A percentile compares a stretch with the other conserved stretches of the same genome.
phyloP scores from a whole-genome alignment of 768 basidiomycete species.

The Rickenella mellea region DNA sequence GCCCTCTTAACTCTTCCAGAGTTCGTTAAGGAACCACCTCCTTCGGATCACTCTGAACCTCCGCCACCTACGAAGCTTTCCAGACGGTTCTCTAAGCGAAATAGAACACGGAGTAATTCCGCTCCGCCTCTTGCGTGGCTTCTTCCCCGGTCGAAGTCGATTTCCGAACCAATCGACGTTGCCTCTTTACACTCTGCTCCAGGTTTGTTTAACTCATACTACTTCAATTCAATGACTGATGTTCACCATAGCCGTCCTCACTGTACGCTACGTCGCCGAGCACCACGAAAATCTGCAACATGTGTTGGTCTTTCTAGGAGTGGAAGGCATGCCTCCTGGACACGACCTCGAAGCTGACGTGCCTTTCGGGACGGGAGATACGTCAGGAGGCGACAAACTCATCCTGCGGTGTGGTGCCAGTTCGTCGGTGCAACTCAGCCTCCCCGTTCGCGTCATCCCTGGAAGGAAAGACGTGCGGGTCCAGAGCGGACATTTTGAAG shows the following conservation, averaged over 20 bases:
- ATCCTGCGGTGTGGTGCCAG: constrained; percentile 51
- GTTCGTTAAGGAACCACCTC: constrained; percentile 44
- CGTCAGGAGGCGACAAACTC: constrained; percentile 40
- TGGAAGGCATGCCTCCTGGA: constrained; percentile 38
- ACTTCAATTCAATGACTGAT: neutral
- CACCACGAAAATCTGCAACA: constrained; percentile 81
- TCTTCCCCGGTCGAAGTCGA: constrained; percentile 16
- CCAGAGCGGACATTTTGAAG: constrained; percentile 55
- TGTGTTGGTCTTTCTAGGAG: constrained; percentile 64
- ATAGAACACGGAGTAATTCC: constrained; percentile 25
- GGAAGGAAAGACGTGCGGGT: constrained; percentile 53
- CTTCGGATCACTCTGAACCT: constrained; percentile 13
- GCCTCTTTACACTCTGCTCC: neutral
- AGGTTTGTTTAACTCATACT: no score
- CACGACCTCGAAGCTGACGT: constrained; percentile 61
- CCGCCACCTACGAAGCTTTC: neutral
- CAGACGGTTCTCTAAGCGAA: neutral
- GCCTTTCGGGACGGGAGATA: constrained; percentile 31
- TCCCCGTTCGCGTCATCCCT: constrained; percentile 45
- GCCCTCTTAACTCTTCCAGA: constrained; percentile 24
- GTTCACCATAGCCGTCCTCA: constrained; percentile 18
- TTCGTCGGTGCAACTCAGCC: constrained; percentile 46
- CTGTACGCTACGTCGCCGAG: constrained; percentile 55
- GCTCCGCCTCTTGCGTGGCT: constrained; percentile 24
- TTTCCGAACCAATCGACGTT: neutral